Evolutionary conservation across 768 basidiomycete species (phyloP).

Genomic region (Sarcodon sp.): DNA sequence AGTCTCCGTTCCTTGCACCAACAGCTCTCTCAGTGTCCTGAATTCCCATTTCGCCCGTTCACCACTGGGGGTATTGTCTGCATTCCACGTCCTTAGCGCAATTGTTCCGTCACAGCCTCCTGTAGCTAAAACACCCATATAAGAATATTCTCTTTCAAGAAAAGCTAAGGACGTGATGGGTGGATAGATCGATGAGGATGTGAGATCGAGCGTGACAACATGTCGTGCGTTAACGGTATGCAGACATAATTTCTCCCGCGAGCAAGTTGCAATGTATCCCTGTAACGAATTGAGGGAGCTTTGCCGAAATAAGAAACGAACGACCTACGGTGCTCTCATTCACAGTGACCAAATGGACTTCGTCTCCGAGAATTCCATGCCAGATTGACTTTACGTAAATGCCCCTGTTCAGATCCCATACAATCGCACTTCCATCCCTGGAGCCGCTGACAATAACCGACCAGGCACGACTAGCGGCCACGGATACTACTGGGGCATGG

Average conservation of each 20-base stretch:
- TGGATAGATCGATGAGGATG: slow-evolving; percentile 27
- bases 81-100: slow-evolving; percentile 73
- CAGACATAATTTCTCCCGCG: slow-evolving; percentile 51
- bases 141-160: slow-evolving; percentile 80
- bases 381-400: slow-evolving; percentile 73
- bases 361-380: slow-evolving; percentile 31
- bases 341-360: slow-evolving; percentile 60
- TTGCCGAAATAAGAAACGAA: neutral
- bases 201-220: slow-evolving; percentile 59
- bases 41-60: slow-evolving; percentile 69
- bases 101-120: slow-evolving; percentile 69
- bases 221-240: slow-evolving; percentile 82
- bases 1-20: slow-evolving; percentile 27
- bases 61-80: slow-evolving; percentile 56
- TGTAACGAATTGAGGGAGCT: slow-evolving; percentile 15
- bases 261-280: slow-evolving; percentile 87
- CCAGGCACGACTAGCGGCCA: slow-evolving; percentile 73
- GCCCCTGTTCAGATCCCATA: slow-evolving; percentile 87
- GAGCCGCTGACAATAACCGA: slow-evolving; percentile 76
- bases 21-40: slow-evolving; percentile 53
- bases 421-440: slow-evolving; percentile 70
- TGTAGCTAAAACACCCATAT: slow-evolving; percentile 67
- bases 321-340: slow-evolving; percentile 75
- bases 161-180: slow-evolving; percentile 69
- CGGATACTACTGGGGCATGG: slow-evolving; percentile 47